Conservation (phyloP, 163 green algal genomes). For the Scenedesmus sp. region DNA sequence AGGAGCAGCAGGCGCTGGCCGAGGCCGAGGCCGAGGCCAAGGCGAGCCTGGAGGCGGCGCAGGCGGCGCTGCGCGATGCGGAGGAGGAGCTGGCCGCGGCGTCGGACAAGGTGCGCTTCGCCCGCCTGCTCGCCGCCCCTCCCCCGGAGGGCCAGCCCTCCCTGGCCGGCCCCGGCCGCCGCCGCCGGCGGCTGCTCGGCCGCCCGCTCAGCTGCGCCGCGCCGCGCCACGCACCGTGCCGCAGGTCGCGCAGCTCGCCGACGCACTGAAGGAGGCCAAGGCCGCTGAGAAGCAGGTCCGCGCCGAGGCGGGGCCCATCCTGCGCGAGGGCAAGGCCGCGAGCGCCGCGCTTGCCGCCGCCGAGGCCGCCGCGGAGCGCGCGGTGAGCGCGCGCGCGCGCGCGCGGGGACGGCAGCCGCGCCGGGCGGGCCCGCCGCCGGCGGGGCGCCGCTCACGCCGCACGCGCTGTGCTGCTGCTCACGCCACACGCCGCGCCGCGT, state of each 20-base stretch:
- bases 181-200: too few species aligned
- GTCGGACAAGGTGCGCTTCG: constrained; percentile 50
- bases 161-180: too few species aligned
- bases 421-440: too few species aligned
- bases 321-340: constrained; percentile 44
- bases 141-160: too few species aligned
- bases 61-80: constrained; percentile 37
- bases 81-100: constrained; percentile 39
- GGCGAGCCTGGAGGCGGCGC: constrained; percentile 49
- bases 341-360: constrained; percentile 39
- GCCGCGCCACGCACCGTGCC: too few species aligned
- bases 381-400: too few species aligned
- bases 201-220: too few species aligned
- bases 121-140: too few species aligned
- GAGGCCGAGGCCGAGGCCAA: constrained; percentile 46
- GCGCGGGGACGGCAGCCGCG: too few species aligned
- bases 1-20: constrained; percentile 52
- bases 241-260: constrained; percentile 47
- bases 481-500: background rate
- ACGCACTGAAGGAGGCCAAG: constrained; percentile 51
- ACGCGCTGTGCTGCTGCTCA: too few species aligned
- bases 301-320: constrained; percentile 38
- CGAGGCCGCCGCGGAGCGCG: constrained; percentile 58
- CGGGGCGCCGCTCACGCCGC: too few species aligned
- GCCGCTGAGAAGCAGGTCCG: constrained; percentile 40